A percentile compares a stretch with the other conserved stretches of the same genome.
Conservation (phyloP, 495 filamentous ascomycete species). For the Aeminium ludgeri region DNA sequence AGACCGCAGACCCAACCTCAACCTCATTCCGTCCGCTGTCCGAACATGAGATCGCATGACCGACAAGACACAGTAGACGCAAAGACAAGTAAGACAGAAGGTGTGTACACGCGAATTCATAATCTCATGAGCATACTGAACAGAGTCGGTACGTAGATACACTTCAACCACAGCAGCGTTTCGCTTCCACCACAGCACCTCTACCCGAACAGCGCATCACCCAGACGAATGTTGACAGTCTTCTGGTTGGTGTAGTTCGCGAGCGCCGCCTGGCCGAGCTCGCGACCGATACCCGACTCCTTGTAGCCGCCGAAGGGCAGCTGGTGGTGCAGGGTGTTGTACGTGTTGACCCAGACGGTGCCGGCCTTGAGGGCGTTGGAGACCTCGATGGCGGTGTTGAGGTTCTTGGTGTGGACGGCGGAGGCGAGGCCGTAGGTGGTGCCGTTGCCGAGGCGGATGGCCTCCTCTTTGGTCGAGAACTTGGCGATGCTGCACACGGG, state of each 20-base stretch:
- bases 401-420: constrained; percentile 79
- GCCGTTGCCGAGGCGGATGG: constrained; percentile 64
- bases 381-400: constrained; percentile 86
- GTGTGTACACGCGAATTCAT: too few species aligned
- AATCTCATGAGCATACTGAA: too few species aligned
- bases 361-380: constrained; percentile 68
- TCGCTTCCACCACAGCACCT: not conserved
- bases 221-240: constrained; percentile 46
- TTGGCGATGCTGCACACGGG: constrained; percentile 88
- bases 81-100: too few species aligned
- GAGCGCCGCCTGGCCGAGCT: constrained; percentile 83
- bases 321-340: constrained; percentile 72
- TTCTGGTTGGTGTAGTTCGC: constrained; percentile 71
- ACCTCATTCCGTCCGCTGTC: too few species aligned
- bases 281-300: constrained; percentile 82
- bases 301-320: constrained; percentile 86
- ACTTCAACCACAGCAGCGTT: too few species aligned
- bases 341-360: constrained; percentile 92
- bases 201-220: constrained; percentile 44
- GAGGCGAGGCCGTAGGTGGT: constrained; percentile 77
- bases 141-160: too few species aligned
- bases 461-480: constrained; percentile 79
- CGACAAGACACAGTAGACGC: too few species aligned
- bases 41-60: too few species aligned
- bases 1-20: too few species aligned